Percentiles rank a stretch among this genome's conserved stretches.
Evolutionary conservation across 345 rosid species (phyloP).

Genomic region (Fremontodendron californicum): DNA sequence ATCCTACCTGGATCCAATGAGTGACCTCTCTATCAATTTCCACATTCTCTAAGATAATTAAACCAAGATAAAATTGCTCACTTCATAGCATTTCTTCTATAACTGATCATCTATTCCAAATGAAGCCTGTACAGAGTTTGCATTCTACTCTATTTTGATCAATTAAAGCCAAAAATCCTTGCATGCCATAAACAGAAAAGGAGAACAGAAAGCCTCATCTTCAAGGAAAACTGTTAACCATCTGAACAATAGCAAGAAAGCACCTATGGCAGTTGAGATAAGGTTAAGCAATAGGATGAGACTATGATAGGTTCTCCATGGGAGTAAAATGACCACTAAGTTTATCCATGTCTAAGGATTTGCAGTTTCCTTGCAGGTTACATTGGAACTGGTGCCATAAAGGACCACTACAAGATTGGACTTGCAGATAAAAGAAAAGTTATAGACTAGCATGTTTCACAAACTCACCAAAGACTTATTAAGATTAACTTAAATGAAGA

Average conservation of each 20-base stretch:
- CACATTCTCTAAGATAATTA: neutral
- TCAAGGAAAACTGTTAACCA: neutral
- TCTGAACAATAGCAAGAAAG: constrained; percentile 1
- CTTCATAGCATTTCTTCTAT: neutral
- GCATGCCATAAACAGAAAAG: neutral
- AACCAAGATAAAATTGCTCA: neutral
- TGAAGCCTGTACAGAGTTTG: neutral
- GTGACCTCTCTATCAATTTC: neutral
- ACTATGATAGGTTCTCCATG: neutral
- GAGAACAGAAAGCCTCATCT: neutral
- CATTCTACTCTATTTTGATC: neutral
- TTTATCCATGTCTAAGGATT: neutral
- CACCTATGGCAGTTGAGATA: neutral
- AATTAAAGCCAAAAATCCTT: neutral
- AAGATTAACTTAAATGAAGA: neutral
- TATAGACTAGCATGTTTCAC: constrained; percentile 4
- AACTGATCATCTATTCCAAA: neutral
- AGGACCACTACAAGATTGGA: neutral
- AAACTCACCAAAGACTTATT: neutral
- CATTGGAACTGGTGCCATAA: neutral
- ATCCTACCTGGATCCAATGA: neutral
- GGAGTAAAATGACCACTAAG: neutral
- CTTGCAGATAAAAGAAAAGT: neutral
- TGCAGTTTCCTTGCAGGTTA: neutral
- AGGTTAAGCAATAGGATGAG: neutral